Evolutionary conservation across 306 rosid genomes (phyloP), one percentile per base, ranked within the genome.

Genomic region (Coriaria nepalensis): DNA sequence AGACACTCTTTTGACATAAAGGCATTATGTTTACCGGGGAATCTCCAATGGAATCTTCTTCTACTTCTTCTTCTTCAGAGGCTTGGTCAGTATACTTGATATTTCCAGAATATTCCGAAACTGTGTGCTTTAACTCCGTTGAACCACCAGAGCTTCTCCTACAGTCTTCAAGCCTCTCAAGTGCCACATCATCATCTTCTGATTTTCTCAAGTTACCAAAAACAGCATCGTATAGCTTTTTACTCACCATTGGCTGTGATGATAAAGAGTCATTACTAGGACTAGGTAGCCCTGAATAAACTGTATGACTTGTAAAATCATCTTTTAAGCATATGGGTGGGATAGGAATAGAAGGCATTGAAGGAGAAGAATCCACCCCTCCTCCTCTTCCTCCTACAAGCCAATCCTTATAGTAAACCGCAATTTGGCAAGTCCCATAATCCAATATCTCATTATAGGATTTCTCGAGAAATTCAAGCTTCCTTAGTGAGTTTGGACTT

Each of bases 361-460:
- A 4, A 55, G 94, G 86, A 66, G 74, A 4, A 55, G 94, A 83
- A 66, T 77, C 60, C 47, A 73, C 88, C 53, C 50, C 80, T 56
- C 92, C 87, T 64, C 77, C 93, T 8, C 50, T 78, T 56, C 92
- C 87, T 64, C 77, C 93, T 8, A 69, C 70, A 15, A 87, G 83
- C 96, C 96, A 87, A 48, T 78, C 85, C 71, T 76, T 83, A 77
- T 83, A 83, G 77, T 83, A 87, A 37, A 65, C 56, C 35, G 87
- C 74, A 60, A 75, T 75, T 7, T 63, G 56, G 43, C 45, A 63
- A 55, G 94, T 83, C 43, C 85, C 81, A 20, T 82, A 75, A 59
- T 87, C 94, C 60, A 83, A 54, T 44, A 72, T 71, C 41, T 87
- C 82, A 57, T 69, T 56, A 48, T 80, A 87, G 57, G 68, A 64